Percentiles rank a stretch among this genome's conserved stretches.
phyloP scores from a whole-genome alignment of 352 stramenopile genomes.

The Globisporangium ultimum region DNA sequence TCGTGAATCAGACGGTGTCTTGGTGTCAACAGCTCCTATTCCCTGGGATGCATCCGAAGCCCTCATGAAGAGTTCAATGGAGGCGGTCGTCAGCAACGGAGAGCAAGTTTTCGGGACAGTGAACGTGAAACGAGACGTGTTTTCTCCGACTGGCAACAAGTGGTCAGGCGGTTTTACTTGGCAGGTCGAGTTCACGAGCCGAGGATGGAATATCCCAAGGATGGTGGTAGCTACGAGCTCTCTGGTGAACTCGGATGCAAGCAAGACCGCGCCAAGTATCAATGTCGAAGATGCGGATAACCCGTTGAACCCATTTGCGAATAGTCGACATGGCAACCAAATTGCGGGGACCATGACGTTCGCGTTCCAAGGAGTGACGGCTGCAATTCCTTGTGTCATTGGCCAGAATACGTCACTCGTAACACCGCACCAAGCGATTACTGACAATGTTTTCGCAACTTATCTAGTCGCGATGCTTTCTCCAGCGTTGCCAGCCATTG shows the following conservation, averaged over 20 bases:
- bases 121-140: constrained; percentile 77
- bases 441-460: constrained; percentile 30
- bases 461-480: constrained; percentile 45
- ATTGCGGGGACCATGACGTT: constrained; percentile 81
- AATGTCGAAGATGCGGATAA: constrained; percentile 44
- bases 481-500: constrained; percentile 32
- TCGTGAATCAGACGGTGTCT: constrained; percentile 27
- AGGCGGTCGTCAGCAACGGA: constrained; percentile 25
- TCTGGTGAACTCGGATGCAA: constrained; percentile 25
- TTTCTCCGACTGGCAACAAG: constrained; percentile 70
- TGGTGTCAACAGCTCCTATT: constrained; percentile 31
- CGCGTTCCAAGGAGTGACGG: constrained; percentile 34
- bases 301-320: constrained; percentile 44
- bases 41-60: constrained; percentile 79
- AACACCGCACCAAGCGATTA: constrained; percentile 20
- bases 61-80: constrained; percentile 45
- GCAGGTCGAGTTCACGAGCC: constrained; percentile 90
- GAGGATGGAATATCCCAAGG: constrained; percentile 81
- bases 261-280: constrained; percentile 17
- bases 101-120: constrained; percentile 88
- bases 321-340: constrained; percentile 89
- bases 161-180: constrained; percentile 95
- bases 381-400: constrained; percentile 28
- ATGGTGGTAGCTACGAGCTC: constrained; percentile 35
- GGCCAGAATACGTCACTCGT: constrained; percentile 35